Percentiles rank a stretch among this genome's conserved stretches.
These are phyloP conservation scores for Circinella umbellata DNA, from an alignment of 371 early-diverging fungal genomes.

Conservation along the genomic window DNA sequence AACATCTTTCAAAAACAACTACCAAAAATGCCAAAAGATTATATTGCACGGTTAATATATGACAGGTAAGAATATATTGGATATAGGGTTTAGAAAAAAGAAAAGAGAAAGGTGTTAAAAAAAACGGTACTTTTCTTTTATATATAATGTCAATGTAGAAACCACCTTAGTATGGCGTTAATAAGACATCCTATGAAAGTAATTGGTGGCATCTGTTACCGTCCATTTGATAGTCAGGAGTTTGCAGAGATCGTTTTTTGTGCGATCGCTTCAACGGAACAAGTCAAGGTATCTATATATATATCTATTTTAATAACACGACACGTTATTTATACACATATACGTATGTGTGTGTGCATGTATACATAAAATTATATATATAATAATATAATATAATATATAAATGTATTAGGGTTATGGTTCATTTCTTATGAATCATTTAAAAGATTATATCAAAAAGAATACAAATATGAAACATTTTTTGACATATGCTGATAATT, in stretches of 20 bases:
- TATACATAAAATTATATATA: not conserved
- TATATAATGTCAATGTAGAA: constrained; percentile 44
- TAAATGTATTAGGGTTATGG: constrained; percentile 82
- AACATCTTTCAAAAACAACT: constrained; percentile 98
- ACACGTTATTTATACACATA: not conserved
- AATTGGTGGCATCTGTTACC: constrained; percentile 97
- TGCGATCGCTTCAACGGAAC: constrained; percentile 93
- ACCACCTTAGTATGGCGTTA: constrained; percentile 81
- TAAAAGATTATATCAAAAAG: constrained; percentile 87
- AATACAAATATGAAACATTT: constrained; percentile 83
- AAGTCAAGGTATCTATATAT: constrained; percentile 82
- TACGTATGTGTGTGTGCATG: not conserved
- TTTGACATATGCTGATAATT: constrained; percentile 99
- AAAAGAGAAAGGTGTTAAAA: too few species aligned
- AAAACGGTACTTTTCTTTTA: too few species aligned
- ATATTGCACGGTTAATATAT: constrained; percentile 97
- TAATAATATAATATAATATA: not conserved
- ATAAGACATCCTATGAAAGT: constrained; percentile 69
- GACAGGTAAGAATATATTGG: constrained; percentile 64
- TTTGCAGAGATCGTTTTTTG: constrained; percentile 99
- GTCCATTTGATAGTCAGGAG: constrained; percentile 87
- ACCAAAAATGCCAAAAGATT: constrained; percentile 99
- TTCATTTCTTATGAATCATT: constrained; percentile 90
- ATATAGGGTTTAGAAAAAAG: too few species aligned
- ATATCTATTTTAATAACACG: too few species aligned